Conservation (phyloP, 176 grass and related monocot species). For the Carex kokanica region DNA sequence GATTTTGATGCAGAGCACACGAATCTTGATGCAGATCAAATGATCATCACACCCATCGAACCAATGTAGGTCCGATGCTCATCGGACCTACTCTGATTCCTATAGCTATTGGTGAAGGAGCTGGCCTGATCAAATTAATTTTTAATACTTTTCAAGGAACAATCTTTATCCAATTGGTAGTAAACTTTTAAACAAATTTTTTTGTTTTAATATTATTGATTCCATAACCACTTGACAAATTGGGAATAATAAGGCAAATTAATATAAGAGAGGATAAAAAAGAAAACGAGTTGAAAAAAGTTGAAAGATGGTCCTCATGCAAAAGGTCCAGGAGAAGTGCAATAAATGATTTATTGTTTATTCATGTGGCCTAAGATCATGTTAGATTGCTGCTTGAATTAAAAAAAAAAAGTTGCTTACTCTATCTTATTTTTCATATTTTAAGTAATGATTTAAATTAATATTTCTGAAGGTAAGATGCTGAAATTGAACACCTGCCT, state of each 20-base stretch:
- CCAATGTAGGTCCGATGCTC: too few species aligned
- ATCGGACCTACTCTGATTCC: too few species aligned
- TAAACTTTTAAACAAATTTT: neutral
- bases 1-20: too few species aligned
- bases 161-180: constrained; percentile 25
- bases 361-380: neutral
- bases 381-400: too few species aligned
- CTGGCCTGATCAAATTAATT: neutral
- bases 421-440: too few species aligned
- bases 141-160: neutral
- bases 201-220: neutral
- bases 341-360: constrained; percentile 33
- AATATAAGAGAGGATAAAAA: neutral
- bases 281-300: neutral
- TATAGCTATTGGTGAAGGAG: neutral
- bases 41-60: too few species aligned
- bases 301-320: constrained; percentile 21
- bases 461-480: too few species aligned
- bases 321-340: constrained; percentile 31
- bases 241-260: neutral
- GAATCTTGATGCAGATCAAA: too few species aligned
- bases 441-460: too few species aligned
- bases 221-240: neutral
- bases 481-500: too few species aligned
- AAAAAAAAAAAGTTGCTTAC: too few species aligned